These are phyloP conservation scores for Kitagawia praeruptora DNA, from an alignment of 129 eudicot genomes.

Conservation along the genomic window DNA sequence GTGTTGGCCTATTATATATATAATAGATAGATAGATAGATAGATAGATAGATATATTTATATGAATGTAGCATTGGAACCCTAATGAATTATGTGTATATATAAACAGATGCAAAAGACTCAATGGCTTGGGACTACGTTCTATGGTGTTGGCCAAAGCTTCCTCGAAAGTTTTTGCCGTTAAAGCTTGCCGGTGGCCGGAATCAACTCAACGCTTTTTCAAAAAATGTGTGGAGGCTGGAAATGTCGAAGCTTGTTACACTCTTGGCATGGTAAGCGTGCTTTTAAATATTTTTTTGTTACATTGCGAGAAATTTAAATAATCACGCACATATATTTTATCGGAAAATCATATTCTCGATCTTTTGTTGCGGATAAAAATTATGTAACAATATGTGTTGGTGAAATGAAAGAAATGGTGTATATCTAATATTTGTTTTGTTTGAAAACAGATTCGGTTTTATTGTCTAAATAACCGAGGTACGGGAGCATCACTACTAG, in stretches of 20 bases:
- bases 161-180: slow-evolving; percentile 45
- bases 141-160: slow-evolving; percentile 62
- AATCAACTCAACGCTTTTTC: slow-evolving; percentile 67
- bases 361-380: not conserved
- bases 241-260: slow-evolving; percentile 84
- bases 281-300: not conserved
- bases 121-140: slow-evolving; percentile 44
- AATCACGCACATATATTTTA: not conserved
- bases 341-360: not conserved
- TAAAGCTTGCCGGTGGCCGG: slow-evolving; percentile 64
- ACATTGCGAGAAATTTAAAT: not conserved
- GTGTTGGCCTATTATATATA: too few species aligned
- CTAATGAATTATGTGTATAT: not conserved
- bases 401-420: not conserved
- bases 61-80: slow-evolving; percentile 9
- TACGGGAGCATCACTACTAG: slow-evolving; percentile 69
- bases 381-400: not conserved
- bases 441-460: slow-evolving; percentile 68
- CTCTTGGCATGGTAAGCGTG: slow-evolving; percentile 79
- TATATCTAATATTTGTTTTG: not conserved
- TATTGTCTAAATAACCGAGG: slow-evolving; percentile 65
- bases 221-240: slow-evolving; percentile 78
- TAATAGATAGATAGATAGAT: too few species aligned
- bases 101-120: slow-evolving; percentile 61
- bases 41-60: too few species aligned